Evolutionary conservation across 1,284 basidiomycete species (phyloP).

Genomic region (Irpex rosettiformis): DNA sequence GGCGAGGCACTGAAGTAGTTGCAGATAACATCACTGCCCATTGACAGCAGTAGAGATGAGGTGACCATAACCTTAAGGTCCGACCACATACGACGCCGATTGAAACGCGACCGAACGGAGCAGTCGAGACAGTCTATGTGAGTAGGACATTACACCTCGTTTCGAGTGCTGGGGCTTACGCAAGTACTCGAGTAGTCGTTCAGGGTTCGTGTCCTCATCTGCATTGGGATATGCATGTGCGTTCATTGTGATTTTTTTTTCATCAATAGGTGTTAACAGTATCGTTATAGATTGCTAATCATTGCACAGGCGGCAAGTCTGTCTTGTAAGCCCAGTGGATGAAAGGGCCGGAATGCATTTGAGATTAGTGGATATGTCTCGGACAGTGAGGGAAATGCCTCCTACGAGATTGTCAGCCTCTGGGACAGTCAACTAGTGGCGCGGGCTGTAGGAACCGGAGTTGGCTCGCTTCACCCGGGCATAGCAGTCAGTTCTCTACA

Average conservation of each 20-base stretch:
- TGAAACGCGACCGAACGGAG: too few relatives aligned
- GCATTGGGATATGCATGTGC: constrained; percentile 93
- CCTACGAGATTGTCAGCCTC: constrained; percentile 91
- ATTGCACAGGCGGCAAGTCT: constrained; percentile 87
- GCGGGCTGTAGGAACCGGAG: constrained; percentile 63
- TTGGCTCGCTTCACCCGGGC: constrained; percentile 76
- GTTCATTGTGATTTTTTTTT: constrained; percentile 43
- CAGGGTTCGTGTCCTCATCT: too few relatives aligned
- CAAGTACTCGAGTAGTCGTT: too few relatives aligned
- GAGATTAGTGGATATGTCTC: constrained; percentile 89
- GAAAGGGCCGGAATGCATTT: constrained; percentile 88
- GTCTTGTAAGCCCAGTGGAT: constrained; percentile 89
- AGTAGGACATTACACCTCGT: too few relatives aligned
- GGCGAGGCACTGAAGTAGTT: too few relatives aligned
- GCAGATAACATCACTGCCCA: too few relatives aligned
- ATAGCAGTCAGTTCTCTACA: constrained; percentile 38
- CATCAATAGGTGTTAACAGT: not conserved
- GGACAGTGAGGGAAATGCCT: constrained; percentile 61
- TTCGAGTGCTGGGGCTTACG: too few relatives aligned
- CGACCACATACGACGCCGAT: too few relatives aligned
- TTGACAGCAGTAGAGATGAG: too few relatives aligned
- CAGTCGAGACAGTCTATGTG: too few relatives aligned
- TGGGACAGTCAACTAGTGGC: constrained; percentile 97
- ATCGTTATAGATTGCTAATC: constrained; percentile 72
- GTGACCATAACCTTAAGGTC: too few relatives aligned